Percentiles rank a stretch among this genome's conserved stretches.
Conservation (phyloP, 1,284 basidiomycete species). For the Ustilago esculenta region DNA sequence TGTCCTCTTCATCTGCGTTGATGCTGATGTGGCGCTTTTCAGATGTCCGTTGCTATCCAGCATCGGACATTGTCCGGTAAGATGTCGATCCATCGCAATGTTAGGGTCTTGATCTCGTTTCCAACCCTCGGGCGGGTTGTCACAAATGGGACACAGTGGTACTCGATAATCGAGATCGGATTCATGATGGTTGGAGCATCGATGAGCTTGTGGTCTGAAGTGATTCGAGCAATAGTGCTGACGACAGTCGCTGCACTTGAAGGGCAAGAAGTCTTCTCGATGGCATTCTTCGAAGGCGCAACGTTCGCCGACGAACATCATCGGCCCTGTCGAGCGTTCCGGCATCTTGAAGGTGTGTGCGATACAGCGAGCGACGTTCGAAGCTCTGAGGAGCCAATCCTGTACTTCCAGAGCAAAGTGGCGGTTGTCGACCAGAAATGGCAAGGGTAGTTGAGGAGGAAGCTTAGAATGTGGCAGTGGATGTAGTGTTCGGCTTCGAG, state of each 20-base stretch:
- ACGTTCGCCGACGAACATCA: constrained; percentile 62
- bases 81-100: constrained; percentile 59
- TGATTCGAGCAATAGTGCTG: constrained; percentile 54
- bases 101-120: constrained; percentile 59
- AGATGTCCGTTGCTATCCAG: constrained; percentile 43
- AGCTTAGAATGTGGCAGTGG: not conserved
- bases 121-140: constrained; percentile 55
- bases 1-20: constrained; percentile 18
- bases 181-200: constrained; percentile 29
- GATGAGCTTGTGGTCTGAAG: constrained; percentile 44
- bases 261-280: constrained; percentile 60
- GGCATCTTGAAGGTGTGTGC: constrained; percentile 18
- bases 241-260: constrained; percentile 57
- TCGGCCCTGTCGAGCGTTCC: constrained; percentile 47
- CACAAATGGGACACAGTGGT: constrained; percentile 58
- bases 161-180: constrained; percentile 45
- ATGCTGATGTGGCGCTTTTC: constrained; percentile 7
- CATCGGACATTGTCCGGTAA: constrained; percentile 48
- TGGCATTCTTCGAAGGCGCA: constrained; percentile 54
- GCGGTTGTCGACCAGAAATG: too few relatives aligned
- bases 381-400: too few relatives aligned
- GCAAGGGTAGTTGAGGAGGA: not conserved
- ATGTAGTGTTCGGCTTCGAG: constrained; percentile 20
- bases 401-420: too few relatives aligned
- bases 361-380: not conserved